Conservation (phyloP, 148 eudicot genomes). For the Cornus florida region DNA sequence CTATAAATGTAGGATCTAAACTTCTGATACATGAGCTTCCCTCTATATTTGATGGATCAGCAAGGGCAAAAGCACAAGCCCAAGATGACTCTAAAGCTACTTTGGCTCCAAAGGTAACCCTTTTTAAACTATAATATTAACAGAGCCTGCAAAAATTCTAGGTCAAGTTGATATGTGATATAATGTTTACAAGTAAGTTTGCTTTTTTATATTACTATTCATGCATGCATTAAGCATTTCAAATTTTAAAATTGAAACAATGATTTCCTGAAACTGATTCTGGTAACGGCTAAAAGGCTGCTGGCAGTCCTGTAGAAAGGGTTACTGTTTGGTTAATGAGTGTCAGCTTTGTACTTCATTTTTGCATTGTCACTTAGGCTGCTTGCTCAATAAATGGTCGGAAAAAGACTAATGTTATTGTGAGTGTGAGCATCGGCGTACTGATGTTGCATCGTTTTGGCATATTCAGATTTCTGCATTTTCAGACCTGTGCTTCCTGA, state of each 20-base stretch:
- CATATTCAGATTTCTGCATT: background rate
- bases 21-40: slow-evolving; percentile 84
- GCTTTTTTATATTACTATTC: too few species aligned
- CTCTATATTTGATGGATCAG: slow-evolving; percentile 85
- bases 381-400: background rate
- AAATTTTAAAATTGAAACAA: too few species aligned
- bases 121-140: background rate
- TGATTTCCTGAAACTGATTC: background rate
- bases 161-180: background rate
- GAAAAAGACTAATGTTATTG: background rate
- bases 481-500: too few species aligned
- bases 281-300: background rate
- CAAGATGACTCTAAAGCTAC: slow-evolving; percentile 87
- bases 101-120: slow-evolving; percentile 86
- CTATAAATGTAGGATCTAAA: slow-evolving; percentile 59
- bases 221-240: too few species aligned
- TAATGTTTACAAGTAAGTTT: too few species aligned
- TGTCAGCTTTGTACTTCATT: background rate
- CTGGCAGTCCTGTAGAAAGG: background rate
- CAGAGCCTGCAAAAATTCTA: background rate
- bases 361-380: too few species aligned
- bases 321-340: background rate
- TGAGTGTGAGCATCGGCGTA: too few species aligned
- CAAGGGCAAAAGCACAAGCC: slow-evolving; percentile 57
- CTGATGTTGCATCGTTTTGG: background rate